Evolutionary conservation across 139 green algal species (phyloP).

Genomic region (Micractinium sp.): DNA sequence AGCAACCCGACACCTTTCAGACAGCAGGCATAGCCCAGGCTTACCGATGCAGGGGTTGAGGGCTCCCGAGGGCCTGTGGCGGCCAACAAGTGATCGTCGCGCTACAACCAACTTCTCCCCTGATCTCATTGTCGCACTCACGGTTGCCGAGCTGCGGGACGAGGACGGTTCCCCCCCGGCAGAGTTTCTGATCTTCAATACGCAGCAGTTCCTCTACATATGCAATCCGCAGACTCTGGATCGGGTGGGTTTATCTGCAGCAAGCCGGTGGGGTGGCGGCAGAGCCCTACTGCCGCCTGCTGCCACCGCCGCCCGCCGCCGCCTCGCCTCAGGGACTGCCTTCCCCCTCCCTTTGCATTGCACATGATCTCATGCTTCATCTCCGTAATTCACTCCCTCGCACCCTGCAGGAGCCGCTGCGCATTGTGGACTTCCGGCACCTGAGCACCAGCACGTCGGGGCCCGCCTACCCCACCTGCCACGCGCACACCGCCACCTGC

Average conservation of each 20-base stretch:
- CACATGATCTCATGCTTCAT: not conserved
- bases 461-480: constrained; percentile 58
- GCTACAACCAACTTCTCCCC: constrained; percentile 11
- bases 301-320: too few species aligned
- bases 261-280: too few species aligned
- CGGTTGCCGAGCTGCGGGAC: not conserved
- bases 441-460: constrained; percentile 7
- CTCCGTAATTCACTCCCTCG: not conserved
- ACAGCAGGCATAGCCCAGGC: too few species aligned
- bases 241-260: not conserved
- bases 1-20: too few species aligned
- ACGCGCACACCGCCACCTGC: constrained; percentile 46
- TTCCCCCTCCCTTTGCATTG: not conserved
- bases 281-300: too few species aligned
- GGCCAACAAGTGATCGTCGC: not conserved
- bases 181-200: not conserved
- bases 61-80: constrained; percentile 24
- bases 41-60: not conserved
- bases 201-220: constrained; percentile 13
- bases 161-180: not conserved
- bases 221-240: not conserved
- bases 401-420: constrained; percentile 43
- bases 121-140: constrained; percentile 5
- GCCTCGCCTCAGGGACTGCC: not conserved
- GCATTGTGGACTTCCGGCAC: constrained; percentile 48